A percentile compares a stretch with the other conserved stretches of the same genome.
Conservation (phyloP, 176 grass and related monocot species). For the Alopecurus myosuroides region DNA sequence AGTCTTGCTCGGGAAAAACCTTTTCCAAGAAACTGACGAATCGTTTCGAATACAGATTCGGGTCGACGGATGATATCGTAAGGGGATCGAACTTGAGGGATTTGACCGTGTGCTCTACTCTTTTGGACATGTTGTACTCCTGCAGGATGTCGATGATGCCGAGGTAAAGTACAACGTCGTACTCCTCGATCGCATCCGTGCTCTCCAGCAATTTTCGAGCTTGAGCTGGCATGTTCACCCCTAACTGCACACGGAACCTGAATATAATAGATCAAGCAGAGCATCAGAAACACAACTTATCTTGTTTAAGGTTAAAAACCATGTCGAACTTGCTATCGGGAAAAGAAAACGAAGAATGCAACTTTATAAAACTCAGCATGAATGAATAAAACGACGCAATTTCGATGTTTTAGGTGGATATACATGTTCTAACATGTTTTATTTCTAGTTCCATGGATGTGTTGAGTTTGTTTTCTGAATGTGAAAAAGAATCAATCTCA, state of each 20-base stretch:
- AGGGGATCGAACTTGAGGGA: slow-evolving; percentile 85
- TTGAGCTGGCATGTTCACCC: slow-evolving; percentile 94
- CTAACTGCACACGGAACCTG: slow-evolving; percentile 91
- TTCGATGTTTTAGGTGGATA: neutral
- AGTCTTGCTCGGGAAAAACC: slow-evolving; percentile 62
- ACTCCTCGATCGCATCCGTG: slow-evolving; percentile 40
- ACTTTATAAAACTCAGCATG: neutral
- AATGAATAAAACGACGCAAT: neutral
- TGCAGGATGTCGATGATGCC: slow-evolving; percentile 97
- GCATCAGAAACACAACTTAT: neutral
- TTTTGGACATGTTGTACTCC: slow-evolving; percentile 84
- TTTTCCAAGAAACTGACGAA: slow-evolving; percentile 80
- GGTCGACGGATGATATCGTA: slow-evolving; percentile 82
- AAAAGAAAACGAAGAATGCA: neutral
- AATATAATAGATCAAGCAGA: slow-evolving; percentile 20
- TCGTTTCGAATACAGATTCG: slow-evolving; percentile 62
- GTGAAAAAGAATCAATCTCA: neutral
- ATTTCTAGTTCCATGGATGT: neutral
- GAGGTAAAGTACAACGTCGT: slow-evolving; percentile 89
- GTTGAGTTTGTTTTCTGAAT: neutral
- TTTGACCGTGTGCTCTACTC: slow-evolving; percentile 74
- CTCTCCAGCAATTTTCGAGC: slow-evolving; percentile 55
- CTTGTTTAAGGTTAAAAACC: neutral
- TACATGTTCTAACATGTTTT: neutral
- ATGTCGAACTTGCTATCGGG: neutral